These are phyloP conservation scores for Diutina scorzettiae DNA, from an alignment of 1,139 yeast species.

Conservation along the genomic window DNA sequence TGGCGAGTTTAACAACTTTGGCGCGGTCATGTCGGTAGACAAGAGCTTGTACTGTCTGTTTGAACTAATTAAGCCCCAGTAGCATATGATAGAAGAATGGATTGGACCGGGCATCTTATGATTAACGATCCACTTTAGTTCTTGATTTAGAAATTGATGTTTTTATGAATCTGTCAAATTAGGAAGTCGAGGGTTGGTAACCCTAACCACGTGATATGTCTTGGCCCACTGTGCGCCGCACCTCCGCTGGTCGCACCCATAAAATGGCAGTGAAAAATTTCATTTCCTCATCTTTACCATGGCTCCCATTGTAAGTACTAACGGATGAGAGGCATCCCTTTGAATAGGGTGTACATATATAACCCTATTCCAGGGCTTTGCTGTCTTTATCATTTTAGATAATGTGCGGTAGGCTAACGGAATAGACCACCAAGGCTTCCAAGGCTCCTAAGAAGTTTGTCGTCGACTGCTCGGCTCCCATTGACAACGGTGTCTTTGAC, in stretches of 20 bases:
- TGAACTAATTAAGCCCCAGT: constrained; percentile 63
- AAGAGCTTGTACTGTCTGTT: constrained; percentile 68
- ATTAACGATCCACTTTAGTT: too few species aligned
- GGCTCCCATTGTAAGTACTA: constrained; percentile 84
- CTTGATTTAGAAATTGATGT: too few species aligned
- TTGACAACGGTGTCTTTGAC: constrained; percentile 95
- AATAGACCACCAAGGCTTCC: constrained; percentile 70
- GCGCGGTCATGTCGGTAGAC: constrained; percentile 82
- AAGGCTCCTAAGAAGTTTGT: constrained; percentile 79
- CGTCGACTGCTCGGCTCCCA: constrained; percentile 96
- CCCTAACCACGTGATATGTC: too few species aligned
- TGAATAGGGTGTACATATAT: constrained; percentile 21
- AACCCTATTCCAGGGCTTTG: constrained; percentile 30
- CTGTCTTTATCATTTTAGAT: constrained; percentile 34
- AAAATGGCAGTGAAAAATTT: not conserved
- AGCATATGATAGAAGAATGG: constrained; percentile 6
- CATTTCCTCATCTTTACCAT: constrained; percentile 22
- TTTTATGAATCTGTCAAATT: too few species aligned
- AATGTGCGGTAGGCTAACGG: constrained; percentile 55
- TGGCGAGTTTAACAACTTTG: constrained; percentile 86
- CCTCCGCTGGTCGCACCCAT: too few species aligned
- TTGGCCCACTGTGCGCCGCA: too few species aligned
- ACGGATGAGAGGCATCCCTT: constrained; percentile 12
- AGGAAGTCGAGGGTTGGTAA: too few species aligned
- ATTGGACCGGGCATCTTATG: not conserved